Percentiles rank a stretch among this genome's conserved stretches.
These are phyloP conservation scores for Zanthoxylum bungeanum DNA, from an alignment of 345 rosid genomes.

Conservation along the genomic window DNA sequence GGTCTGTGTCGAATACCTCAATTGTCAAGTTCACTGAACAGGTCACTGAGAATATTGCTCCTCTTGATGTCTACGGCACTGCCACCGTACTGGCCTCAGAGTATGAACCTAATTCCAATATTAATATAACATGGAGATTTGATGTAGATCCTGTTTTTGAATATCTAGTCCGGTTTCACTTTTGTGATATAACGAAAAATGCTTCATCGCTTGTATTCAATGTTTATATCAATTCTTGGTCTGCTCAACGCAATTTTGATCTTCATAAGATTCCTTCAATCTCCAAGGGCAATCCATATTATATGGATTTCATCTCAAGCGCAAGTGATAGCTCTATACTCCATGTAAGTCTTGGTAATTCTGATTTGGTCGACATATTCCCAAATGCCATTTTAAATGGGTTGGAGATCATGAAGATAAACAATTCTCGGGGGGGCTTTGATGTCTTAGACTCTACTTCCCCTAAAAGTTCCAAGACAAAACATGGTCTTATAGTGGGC, in stretches of 20 bases:
- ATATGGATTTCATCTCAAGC: constrained; percentile 50
- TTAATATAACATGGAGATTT: constrained; percentile 73
- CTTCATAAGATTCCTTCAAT: constrained; percentile 35
- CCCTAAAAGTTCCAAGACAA: constrained; percentile 22
- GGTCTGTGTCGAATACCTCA: constrained; percentile 26
- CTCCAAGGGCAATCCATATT: constrained; percentile 48
- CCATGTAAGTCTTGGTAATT: constrained; percentile 60
- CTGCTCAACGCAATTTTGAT: constrained; percentile 40
- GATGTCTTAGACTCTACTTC: constrained; percentile 33
- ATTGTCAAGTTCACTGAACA: constrained; percentile 48
- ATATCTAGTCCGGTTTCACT: constrained; percentile 72
- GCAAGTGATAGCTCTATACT: constrained; percentile 24
- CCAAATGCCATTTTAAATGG: constrained; percentile 55
- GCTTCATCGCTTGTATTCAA: constrained; percentile 27
- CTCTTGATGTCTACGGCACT: constrained; percentile 68
- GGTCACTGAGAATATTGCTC: constrained; percentile 49
- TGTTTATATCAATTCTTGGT: constrained; percentile 53
- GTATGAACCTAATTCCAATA: constrained; percentile 16
- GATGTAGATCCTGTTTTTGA: constrained; percentile 61
- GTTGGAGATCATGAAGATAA: constrained; percentile 62
- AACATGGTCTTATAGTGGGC: constrained; percentile 29
- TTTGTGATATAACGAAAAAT: constrained; percentile 52
- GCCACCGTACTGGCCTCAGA: constrained; percentile 49
- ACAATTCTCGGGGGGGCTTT: constrained; percentile 46
- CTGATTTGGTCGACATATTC: constrained; percentile 11